These are phyloP conservation scores for Metschnikowia anglica DNA, from an alignment of 805 yeast species.

Conservation along the genomic window DNA sequence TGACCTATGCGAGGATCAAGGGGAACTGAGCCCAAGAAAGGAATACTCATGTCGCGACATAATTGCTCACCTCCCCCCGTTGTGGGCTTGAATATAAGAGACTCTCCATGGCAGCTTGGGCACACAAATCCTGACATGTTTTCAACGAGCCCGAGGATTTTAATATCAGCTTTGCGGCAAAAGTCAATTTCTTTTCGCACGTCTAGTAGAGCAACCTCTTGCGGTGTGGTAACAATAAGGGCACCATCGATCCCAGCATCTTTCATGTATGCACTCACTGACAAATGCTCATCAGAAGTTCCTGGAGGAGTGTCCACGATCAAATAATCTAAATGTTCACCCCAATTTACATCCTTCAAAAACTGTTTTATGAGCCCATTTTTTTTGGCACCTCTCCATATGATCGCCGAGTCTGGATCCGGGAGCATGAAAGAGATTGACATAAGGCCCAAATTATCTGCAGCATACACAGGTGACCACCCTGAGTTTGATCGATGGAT, in stretches of 20 bases:
- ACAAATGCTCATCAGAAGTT: conserved; percentile 93
- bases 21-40: conserved; percentile 90
- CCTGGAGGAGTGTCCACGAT: conserved; percentile 98
- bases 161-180: conserved; percentile 86
- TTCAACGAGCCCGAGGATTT: conserved; percentile 86
- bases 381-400: conserved; percentile 98
- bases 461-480: conserved; percentile 95
- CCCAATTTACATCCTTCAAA: conserved; percentile 95
- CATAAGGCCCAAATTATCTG: conserved; percentile 93
- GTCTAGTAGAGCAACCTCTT: conserved; percentile 92
- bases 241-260: conserved; percentile 96
- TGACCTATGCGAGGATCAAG: conserved; percentile 92
- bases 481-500: conserved; percentile 90
- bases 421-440: conserved; percentile 95
- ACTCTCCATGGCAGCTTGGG: conserved; percentile 88
- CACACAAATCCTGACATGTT: conserved; percentile 99
- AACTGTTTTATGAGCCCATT: conserved; percentile 91
- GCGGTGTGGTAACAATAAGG: conserved; percentile 92
- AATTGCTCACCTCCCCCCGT: conserved; percentile 93
- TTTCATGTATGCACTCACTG: conserved; percentile 82
- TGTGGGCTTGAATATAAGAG: conserved; percentile 87
- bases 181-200: conserved; percentile 96
- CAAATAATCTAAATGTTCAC: conserved; percentile 71
- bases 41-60: conserved; percentile 74
- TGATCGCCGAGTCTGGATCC: conserved; percentile 86